Evolutionary conservation across 2,329 filamentous ascomycete genomes (phyloP).

Genomic region (Colletotrichum lini): DNA sequence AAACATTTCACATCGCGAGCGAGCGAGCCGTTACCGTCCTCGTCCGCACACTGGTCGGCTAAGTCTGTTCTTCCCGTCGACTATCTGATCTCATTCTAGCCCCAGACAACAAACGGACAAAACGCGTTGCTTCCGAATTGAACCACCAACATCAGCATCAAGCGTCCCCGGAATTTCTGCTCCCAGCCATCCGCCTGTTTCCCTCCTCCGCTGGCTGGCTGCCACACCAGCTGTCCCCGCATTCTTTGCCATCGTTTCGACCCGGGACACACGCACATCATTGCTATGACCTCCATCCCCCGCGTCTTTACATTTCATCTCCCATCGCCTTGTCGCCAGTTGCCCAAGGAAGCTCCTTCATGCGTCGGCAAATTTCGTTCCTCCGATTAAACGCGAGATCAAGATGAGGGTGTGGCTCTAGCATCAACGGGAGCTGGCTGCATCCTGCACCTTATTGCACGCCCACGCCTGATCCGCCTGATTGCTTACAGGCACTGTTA

Average conservation of each 20-base stretch:
- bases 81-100: neutral
- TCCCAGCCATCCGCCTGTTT: neutral
- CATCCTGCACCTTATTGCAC: neutral
- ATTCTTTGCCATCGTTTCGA: neutral
- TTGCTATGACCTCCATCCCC: neutral
- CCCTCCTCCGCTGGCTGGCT: too few species aligned
- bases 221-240: neutral
- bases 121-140: neutral
- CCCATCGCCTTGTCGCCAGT: neutral
- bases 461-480: conserved; percentile 3
- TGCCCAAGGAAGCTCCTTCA: neutral
- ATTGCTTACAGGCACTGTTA: conserved; percentile 6
- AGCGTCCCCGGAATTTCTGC: neutral
- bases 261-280: neutral
- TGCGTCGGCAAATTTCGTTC: neutral
- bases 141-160: neutral
- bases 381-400: neutral
- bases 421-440: conserved; percentile 14
- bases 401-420: conserved; percentile 15
- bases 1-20: conserved; percentile 1
- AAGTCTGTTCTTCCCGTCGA: conserved; percentile 31
- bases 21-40: conserved; percentile 7
- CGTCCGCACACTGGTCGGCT: conserved; percentile 22
- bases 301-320: neutral
- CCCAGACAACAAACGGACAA: neutral